These are phyloP conservation scores for Triticum timopheevii DNA, from an alignment of 176 grass and related monocot species.

Conservation along the genomic window DNA sequence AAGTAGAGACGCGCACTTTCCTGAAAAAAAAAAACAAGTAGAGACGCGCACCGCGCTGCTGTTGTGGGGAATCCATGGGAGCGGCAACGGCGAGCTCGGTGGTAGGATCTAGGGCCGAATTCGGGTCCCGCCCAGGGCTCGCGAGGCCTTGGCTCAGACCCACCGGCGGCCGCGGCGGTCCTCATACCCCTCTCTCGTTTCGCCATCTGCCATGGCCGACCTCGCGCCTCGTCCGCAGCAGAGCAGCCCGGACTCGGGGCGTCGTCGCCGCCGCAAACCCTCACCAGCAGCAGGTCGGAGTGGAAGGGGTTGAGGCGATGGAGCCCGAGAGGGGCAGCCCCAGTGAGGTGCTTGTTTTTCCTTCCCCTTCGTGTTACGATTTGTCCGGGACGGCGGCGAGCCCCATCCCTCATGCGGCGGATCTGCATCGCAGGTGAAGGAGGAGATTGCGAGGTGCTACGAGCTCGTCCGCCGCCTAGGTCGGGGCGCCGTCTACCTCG, in stretches of 20 bases:
- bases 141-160: neutral
- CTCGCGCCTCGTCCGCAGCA: neutral
- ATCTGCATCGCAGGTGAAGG: constrained; percentile 53
- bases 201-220: neutral
- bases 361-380: neutral
- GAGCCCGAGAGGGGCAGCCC: constrained; percentile 46
- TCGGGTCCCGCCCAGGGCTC: neutral
- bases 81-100: constrained; percentile 11
- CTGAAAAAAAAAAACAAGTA: neutral
- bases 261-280: neutral
- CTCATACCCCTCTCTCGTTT: neutral
- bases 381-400: neutral
- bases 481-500: constrained; percentile 71
- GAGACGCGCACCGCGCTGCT: neutral
- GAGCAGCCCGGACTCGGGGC: neutral
- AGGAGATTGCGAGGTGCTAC: constrained; percentile 83
- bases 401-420: neutral
- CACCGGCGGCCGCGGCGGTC: neutral
- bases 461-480: constrained; percentile 70
- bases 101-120: neutral
- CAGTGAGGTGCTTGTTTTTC: constrained; percentile 3
- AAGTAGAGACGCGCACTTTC: neutral
- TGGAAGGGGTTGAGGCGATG: neutral
- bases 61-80: constrained; percentile 13
- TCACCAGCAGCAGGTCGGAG: neutral